Evolutionary conservation across 2,329 filamentous ascomycete species (phyloP).

Genomic region (Gaeumannomyces sp.): DNA sequence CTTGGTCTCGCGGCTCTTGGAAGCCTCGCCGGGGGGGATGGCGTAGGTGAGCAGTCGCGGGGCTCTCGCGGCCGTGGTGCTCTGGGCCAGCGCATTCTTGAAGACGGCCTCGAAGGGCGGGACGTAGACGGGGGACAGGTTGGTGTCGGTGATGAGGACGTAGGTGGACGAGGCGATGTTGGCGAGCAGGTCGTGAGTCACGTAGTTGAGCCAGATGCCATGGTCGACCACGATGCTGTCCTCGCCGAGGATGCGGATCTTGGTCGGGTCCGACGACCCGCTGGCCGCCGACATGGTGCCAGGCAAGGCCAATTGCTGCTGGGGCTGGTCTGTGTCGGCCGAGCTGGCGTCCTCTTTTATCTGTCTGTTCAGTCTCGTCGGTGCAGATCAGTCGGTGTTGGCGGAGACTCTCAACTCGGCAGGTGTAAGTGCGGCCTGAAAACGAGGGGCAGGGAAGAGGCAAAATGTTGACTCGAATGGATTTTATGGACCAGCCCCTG

Average conservation of each 20-base stretch:
- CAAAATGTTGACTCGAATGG: not conserved
- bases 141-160: constrained; percentile 93
- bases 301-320: not conserved
- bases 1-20: constrained; percentile 89
- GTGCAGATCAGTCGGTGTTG: not conserved
- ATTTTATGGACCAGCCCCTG: not conserved
- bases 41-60: constrained; percentile 76
- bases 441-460: not conserved
- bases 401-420: too few species aligned
- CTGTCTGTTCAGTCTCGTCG: not conserved
- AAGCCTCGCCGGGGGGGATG: constrained; percentile 86
- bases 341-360: not conserved
- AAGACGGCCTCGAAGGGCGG: constrained; percentile 68
- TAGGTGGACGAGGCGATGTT: constrained; percentile 84
- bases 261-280: constrained; percentile 36
- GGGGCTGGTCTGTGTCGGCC: not conserved
- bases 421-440: not conserved
- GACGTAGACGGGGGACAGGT: constrained; percentile 75
- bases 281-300: constrained; percentile 16
- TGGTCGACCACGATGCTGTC: constrained; percentile 91
- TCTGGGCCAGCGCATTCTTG: constrained; percentile 33
- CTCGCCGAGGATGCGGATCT: constrained; percentile 77
- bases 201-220: constrained; percentile 77
- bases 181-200: constrained; percentile 72
- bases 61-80: constrained; percentile 7